These are phyloP conservation scores for Globisporangium carolinianum DNA, from an alignment of 352 stramenopile genomes.

Conservation along the genomic window DNA sequence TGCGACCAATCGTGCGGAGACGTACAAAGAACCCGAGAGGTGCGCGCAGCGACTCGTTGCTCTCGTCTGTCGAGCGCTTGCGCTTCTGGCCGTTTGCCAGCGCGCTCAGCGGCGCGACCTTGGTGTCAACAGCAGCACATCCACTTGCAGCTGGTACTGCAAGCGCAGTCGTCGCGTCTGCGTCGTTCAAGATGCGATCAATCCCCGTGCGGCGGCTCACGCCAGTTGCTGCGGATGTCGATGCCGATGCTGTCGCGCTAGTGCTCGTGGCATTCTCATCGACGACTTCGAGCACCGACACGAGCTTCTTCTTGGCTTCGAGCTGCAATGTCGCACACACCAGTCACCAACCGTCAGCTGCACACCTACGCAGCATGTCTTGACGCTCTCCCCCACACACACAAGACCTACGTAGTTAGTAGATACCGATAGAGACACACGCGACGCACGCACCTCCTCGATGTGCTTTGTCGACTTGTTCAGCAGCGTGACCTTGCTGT, in stretches of 20 bases:
- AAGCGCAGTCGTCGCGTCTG: neutral
- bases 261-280: conserved; percentile 1
- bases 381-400: neutral
- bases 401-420: neutral
- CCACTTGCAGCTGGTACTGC: neutral
- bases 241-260: neutral
- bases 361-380: too few relatives aligned
- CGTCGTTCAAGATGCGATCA: conserved; percentile 8
- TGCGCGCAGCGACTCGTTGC: neutral
- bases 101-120: neutral
- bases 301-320: conserved; percentile 10
- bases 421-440: too few relatives aligned
- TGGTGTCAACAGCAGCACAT: neutral
- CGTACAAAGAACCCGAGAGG: conserved; percentile 11
- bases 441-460: conserved; percentile 9
- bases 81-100: conserved; percentile 8
- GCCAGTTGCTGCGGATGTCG: neutral
- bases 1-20: neutral
- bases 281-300: conserved; percentile 8
- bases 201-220: conserved; percentile 3
- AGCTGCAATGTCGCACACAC: neutral
- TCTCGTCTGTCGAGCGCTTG: conserved; percentile 1
- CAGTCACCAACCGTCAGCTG: too few relatives aligned
- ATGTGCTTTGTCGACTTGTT: conserved; percentile 20
- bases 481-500: conserved; percentile 20